Evolutionary conservation across 202 grass and related monocot genomes (phyloP).

Genomic region (Digitaria exilis): DNA sequence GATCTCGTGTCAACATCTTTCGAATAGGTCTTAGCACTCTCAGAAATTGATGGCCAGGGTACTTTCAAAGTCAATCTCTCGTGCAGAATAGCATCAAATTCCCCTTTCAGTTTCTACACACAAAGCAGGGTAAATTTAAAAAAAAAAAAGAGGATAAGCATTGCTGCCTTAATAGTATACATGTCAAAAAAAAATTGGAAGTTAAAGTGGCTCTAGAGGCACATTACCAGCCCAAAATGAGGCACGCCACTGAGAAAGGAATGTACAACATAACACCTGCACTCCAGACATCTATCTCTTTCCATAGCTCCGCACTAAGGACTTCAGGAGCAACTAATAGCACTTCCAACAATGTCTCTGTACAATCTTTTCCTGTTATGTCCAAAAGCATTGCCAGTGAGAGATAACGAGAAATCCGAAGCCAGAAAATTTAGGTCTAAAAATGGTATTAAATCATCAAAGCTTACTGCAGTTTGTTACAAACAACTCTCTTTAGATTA

Average conservation of each 20-base stretch:
- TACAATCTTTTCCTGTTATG: conserved; percentile 91
- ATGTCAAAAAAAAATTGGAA: conserved; percentile 13
- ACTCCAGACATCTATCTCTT: conserved; percentile 99
- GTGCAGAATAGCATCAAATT: conserved; percentile 82
- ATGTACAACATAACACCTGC: conserved; percentile 98
- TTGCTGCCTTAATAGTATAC: conserved; percentile 25
- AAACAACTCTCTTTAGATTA: conserved; percentile 13
- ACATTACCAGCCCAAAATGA: conserved; percentile 94
- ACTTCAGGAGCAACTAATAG: conserved; percentile 99
- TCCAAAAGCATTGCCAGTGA: conserved; percentile 29
- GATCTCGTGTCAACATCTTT: conserved; percentile 93
- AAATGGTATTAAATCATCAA: not conserved
- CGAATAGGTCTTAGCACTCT: conserved; percentile 87
- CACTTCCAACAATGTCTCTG: conserved; percentile 95
- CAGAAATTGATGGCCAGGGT: conserved; percentile 91
- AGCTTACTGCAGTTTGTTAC: not conserved
- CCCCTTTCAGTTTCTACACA: conserved; percentile 94
- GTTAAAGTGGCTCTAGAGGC: conserved; percentile 7
- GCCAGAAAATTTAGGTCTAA: not conserved
- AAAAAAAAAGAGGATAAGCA: conserved; percentile 5
- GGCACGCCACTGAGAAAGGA: conserved; percentile 97
- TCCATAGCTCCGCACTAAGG: conserved; percentile 70
- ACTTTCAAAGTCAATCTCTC: conserved; percentile 91
- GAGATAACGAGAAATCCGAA: conserved; percentile 1
- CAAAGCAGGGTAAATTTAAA: conserved; percentile 24